Evolutionary conservation across 257 asterid species (phyloP), one percentile per base, ranked within the genome.

Genomic region (Paraleonurus japonicus): DNA sequence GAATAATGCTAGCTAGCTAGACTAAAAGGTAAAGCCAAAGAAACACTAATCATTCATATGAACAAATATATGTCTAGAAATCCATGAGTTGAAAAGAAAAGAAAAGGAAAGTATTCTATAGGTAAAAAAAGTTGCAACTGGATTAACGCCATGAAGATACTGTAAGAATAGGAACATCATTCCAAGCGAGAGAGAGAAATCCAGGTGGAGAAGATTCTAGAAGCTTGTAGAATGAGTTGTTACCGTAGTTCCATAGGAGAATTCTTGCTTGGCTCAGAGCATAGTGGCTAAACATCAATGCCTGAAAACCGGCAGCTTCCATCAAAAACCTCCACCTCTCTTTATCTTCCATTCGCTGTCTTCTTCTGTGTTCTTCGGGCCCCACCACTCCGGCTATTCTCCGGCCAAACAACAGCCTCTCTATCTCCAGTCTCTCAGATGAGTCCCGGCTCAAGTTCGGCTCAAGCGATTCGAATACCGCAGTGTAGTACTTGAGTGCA

Each of bases 181-280:
- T 85, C 99, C 99, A 95, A 53, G 98, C 95, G 67, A 95, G 70
- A 20, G 96, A 89, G 33, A 95, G 81, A 79, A 89, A 95, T 1
- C 96, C 97, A 16, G 95, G 88, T 3, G 85, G 85, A 63, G 89
- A 82, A 70, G 95, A 89, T 69, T 88, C 96, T 1, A 87, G 57
- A 17, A 95, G 82, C 74, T 84, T 83, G 80, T 88, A 95, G 30
- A 65, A 30, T 13, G 88, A 35, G 83, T 96, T 88, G 77, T 87
- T 85, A 61, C 84, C 81, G 66, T 92, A 95, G 79, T 85, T 85
- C 99, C 96, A 89, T 0, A 95, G 85, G 33, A 95, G 93, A 7
- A 92, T 82, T 11, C 78, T 83, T 0, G 99, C 99, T 72, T 95
- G 99, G 83, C 98, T 92, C 78, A 81, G 45, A 4, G 99, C 98